Percentiles rank a stretch among this genome's conserved stretches.
These are phyloP conservation scores for Coprinellus aureogranulatus DNA, from an alignment of 768 basidiomycete genomes.

Conservation along the genomic window DNA sequence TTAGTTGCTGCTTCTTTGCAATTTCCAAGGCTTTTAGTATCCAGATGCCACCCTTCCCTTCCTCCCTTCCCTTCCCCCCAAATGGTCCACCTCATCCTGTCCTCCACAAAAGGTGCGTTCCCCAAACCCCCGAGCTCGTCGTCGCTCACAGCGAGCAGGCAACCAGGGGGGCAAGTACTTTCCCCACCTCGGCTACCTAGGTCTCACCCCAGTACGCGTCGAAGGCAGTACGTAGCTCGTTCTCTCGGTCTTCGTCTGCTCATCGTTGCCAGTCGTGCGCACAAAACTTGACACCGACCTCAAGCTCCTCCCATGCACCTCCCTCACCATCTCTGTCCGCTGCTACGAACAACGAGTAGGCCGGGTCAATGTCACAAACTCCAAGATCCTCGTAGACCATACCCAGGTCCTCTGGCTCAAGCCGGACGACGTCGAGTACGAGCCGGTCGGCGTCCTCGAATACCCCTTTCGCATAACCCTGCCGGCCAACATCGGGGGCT, in stretches of 20 bases:
- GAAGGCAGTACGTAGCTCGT: constrained; percentile 61
- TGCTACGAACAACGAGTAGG: constrained; percentile 79
- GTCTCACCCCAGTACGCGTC: constrained; percentile 74
- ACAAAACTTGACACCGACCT: constrained; percentile 69
- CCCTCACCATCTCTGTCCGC: constrained; percentile 70
- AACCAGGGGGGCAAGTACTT: constrained; percentile 71
- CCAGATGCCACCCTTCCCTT: constrained; percentile 33
- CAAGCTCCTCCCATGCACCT: constrained; percentile 63
- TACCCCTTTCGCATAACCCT: constrained; percentile 69
- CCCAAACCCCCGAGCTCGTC: constrained; percentile 1
- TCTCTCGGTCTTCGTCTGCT: constrained; percentile 9
- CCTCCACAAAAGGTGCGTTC: constrained; percentile 54
- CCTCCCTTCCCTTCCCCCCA: constrained; percentile 26
- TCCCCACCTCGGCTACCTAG: constrained; percentile 75
- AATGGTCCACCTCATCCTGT: constrained; percentile 71
- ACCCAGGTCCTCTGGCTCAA: constrained; percentile 69
- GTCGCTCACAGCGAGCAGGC: constrained; percentile 33
- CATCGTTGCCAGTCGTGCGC: constrained; percentile 52
- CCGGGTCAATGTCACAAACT: constrained; percentile 53
- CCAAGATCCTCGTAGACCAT: constrained; percentile 69
- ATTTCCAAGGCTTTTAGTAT: constrained; percentile 33
- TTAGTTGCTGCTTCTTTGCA: constrained; percentile 33
- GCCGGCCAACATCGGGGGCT: constrained; percentile 60
- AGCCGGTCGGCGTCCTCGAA: constrained; percentile 62
- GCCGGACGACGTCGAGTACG: constrained; percentile 53